These are phyloP conservation scores for Magnolia changhungtana DNA, from an alignment of 164 flowering plant genomes.

Conservation along the genomic window DNA sequence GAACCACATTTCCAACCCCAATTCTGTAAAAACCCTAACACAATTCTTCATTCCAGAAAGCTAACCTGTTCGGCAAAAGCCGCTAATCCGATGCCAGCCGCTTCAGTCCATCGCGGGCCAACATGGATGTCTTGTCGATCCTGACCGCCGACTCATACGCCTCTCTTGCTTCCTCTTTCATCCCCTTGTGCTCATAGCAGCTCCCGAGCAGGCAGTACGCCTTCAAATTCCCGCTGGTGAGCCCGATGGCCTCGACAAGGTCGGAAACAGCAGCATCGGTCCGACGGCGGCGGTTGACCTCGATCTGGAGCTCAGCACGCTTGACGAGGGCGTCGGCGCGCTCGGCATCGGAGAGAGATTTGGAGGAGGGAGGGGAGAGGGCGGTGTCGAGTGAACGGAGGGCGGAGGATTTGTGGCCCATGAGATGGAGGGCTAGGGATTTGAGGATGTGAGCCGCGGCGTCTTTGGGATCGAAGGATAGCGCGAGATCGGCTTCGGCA, in stretches of 20 bases:
- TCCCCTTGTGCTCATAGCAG: constrained; percentile 65
- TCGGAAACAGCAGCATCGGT: constrained; percentile 63
- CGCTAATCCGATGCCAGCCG: constrained; percentile 22
- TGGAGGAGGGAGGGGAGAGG: constrained; percentile 56
- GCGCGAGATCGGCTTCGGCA: constrained; percentile 61
- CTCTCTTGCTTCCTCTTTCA: constrained; percentile 52
- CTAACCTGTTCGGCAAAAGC: no score
- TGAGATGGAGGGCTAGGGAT: constrained; percentile 62
- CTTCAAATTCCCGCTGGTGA: constrained; percentile 40
- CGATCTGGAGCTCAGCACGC: constrained; percentile 68
- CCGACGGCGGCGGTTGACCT: constrained; percentile 31
- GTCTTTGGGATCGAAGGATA: constrained; percentile 69
- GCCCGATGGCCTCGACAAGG: constrained; percentile 49
- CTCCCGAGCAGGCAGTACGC: constrained; percentile 59
- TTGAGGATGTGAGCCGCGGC: constrained; percentile 84
- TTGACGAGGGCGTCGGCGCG: constrained; percentile 66
- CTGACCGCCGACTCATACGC: constrained; percentile 52
- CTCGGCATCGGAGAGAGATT: constrained; percentile 47
- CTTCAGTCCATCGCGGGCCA: constrained; percentile 41
- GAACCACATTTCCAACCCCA: no score
- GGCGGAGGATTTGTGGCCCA: constrained; percentile 61
- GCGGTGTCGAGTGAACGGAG: constrained; percentile 63
- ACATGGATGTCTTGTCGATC: constrained; percentile 28
- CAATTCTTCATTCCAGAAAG: no score
- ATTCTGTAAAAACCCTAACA: no score